Evolutionary conservation across 2,329 filamentous ascomycete species (phyloP).

Genomic region (Tolypocladium tundrense): DNA sequence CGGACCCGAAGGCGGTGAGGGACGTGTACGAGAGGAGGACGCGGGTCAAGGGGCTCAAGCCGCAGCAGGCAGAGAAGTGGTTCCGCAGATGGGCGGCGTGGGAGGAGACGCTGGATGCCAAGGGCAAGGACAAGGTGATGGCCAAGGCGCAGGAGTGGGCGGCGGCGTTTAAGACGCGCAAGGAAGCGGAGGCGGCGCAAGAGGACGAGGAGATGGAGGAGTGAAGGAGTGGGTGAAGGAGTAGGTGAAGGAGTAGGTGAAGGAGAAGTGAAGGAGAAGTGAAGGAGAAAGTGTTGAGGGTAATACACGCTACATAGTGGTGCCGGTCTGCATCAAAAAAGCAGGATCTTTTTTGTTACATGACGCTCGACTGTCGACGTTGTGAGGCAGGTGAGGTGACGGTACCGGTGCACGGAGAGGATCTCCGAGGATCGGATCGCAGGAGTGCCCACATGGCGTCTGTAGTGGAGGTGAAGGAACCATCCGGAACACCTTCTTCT

Average conservation of each 20-base stretch:
- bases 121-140: slow-evolving; percentile 61
- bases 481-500: not conserved
- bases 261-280: no score
- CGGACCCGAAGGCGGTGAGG: slow-evolving; percentile 48
- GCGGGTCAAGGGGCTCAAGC: slow-evolving; percentile 61
- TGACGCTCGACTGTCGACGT: no score
- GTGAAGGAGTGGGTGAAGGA: not conserved
- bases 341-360: not conserved
- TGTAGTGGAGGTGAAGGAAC: no score
- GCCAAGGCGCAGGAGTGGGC: slow-evolving; percentile 63
- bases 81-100: slow-evolving; percentile 89
- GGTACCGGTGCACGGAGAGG: not conserved
- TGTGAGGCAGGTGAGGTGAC: no score
- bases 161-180: slow-evolving; percentile 36
- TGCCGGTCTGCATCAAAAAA: slow-evolving; percentile 1
- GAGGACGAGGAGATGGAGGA: slow-evolving; percentile 20
- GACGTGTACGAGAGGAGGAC: slow-evolving; percentile 75
- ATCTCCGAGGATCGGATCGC: not conserved
- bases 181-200: slow-evolving; percentile 25
- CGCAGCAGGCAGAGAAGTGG: slow-evolving; percentile 72
- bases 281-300: not conserved
- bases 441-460: no score
- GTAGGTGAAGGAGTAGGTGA: no score
- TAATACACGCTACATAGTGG: slow-evolving; percentile 1
- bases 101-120: slow-evolving; percentile 62